Base-by-base conservation (phyloP, 1,139 yeast genomes). In the Tardiomyces digboiensis region DNA sequence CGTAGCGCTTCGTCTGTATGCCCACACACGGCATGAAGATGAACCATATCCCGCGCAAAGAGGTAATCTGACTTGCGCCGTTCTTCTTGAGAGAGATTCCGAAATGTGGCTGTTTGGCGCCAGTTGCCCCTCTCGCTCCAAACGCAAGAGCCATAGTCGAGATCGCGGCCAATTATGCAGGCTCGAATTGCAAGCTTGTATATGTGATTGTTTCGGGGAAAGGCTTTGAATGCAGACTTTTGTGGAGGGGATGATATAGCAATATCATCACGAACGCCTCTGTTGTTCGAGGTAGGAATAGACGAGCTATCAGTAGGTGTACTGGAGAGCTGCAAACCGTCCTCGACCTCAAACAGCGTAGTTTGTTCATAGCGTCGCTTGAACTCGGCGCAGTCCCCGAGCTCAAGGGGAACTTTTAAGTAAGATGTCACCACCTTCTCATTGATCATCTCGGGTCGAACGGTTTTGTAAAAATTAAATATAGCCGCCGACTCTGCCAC, bases 71-170 rank as follows among this genome's bases (percentile, higher is more conserved):
- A 63, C 10, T 61, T 54, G 39, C 72, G 72, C 52, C 78, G 79
- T 29, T 61, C 61, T 1, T 49, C 52, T 8, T 66, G 55, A 1
- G 68, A 45, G 29, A 79, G 52, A 0, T 51, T 45, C 45, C 67
- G 73, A 65, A 80, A 85, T 1, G 52, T 52, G 0, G 48, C 41
- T 0, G 85, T 71, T 48, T 78, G 78, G 42, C 97, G 70, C 64
- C 72, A 86, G 37, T 61, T 52, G 2, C 96, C 97, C 56, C 96
- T 73, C 57, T 84, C 94, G 2, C 65, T 62, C 95, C 96, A 86
- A 1, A 83, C 69, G 33, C 65, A 61, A 46, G 78, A 78, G 2
- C 89, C 88, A 57, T 82, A 74, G 1, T 67, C 68, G 42, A 72
- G 64, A 54, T 75, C 74, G 42, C 68, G 68, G 4, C 76, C 74